A percentile compares a stretch with the other conserved stretches of the same genome.
Evolutionary conservation across 208 protist species (phyloP).

Genomic region (Trypanosomatidae sp.): DNA sequence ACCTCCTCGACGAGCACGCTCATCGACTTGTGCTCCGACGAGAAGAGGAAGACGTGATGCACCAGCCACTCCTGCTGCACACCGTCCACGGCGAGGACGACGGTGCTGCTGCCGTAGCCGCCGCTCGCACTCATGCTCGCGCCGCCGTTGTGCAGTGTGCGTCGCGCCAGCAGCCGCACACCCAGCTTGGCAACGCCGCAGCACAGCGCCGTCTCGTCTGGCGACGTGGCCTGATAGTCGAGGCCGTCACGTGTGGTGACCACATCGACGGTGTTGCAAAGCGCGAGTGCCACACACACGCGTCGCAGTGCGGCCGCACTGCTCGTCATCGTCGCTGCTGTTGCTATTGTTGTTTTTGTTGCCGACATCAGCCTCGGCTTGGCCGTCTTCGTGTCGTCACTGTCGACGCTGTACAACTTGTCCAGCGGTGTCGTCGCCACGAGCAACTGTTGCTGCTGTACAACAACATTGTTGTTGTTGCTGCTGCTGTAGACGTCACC

Average conservation of each 20-base stretch:
- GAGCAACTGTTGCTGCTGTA: background rate
- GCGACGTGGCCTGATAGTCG: conserved; percentile 81
- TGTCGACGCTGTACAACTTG: background rate
- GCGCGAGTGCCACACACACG: conserved; percentile 51
- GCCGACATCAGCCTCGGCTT: background rate
- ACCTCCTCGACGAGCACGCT: conserved; percentile 54
- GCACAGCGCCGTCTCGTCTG: conserved; percentile 92
- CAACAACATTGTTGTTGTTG: conserved; percentile 1
- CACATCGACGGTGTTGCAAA: conserved; percentile 88
- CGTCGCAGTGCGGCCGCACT: conserved; percentile 9
- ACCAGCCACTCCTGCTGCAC: conserved; percentile 32
- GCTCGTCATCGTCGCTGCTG: background rate
- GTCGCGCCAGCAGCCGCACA: conserved; percentile 27
- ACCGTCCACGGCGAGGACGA: background rate
- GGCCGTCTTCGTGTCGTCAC: background rate
- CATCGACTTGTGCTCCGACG: conserved; percentile 84
- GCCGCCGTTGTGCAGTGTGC: conserved; percentile 10
- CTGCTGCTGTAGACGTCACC: background rate
- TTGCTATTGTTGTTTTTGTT: background rate
- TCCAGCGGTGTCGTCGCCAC: background rate
- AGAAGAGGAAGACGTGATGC: conserved; percentile 77
- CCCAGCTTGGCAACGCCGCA: conserved; percentile 38
- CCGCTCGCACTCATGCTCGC: background rate
- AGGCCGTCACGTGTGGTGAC: background rate
- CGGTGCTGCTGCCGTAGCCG: background rate